Evolutionary conservation across 768 basidiomycete species (phyloP), one percentile per base, ranked within the genome.

Genomic region (Suillus clintonianus): DNA sequence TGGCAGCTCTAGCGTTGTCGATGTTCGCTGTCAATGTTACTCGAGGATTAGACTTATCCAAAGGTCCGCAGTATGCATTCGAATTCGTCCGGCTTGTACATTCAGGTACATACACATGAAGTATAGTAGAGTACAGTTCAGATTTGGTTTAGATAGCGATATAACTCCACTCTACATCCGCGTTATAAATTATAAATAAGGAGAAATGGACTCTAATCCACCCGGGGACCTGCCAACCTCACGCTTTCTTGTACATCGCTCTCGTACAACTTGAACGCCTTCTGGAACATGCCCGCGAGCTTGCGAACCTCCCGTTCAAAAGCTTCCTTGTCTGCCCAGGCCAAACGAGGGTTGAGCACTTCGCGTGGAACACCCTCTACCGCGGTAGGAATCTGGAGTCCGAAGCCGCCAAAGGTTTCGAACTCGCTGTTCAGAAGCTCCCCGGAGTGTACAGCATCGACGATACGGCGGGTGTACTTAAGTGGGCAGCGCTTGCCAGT

Each of bases 401-500:
- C 86, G 82, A 99, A 99, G 62, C 86, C 85, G 63, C 80, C 86
- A 73, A 95, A 95, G 68, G 77, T 91, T 82, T 94, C 93, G 77
- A 81, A 98, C 75, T 95, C 89, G 67, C 91, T 90, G 73, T 89
- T 85, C 75, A 89, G 90, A 67, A 99, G 90, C 72, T 89, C 86
- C 58, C 97, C 96, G 63, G 91, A 90, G 83, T 99, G 97, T 72
- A 99, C 94, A 45, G 95, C 92, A 76, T 99, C 95, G 79, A 99
- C 91, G 76, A 99, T 99, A 63, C 90, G 89, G 61, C 97, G 94
- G 54, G 97, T 99, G 80, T 89, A 94, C 74, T 92, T 92, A 80
- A 99, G 89, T 22, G 97, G 91, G 87, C 97, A 99, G 67, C 97
- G 93, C 80, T 92, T 93, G 69, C 96, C 97, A 17, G 81, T 81